Evolutionary conservation across 176 grass and related monocot species (phyloP).

Genomic region (Oryza australiensis): DNA sequence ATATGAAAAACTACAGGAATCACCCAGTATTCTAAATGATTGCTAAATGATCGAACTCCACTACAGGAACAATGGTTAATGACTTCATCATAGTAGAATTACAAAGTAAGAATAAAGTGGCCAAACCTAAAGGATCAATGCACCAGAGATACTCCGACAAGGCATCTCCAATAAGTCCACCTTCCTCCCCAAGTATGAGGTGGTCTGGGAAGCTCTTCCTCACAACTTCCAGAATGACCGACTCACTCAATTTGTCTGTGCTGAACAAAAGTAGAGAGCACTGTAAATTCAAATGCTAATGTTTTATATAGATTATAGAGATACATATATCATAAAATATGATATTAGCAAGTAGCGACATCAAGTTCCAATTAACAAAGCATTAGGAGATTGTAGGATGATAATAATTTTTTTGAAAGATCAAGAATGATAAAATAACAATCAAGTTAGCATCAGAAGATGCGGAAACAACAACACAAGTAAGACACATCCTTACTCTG

Average conservation of each 20-base stretch:
- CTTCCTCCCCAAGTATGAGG: conserved; percentile 98
- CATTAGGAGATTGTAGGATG: neutral
- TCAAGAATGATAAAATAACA: neutral
- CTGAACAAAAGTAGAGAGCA: conserved; percentile 56
- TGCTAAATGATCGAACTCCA: neutral
- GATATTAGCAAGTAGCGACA: neutral
- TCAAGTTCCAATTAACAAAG: neutral
- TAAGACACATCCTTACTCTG: conserved; percentile 69
- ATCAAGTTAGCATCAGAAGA: neutral
- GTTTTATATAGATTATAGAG: neutral
- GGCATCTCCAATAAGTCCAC: conserved; percentile 87
- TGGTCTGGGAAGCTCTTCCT: conserved; percentile 84
- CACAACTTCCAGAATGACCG: conserved; percentile 86
- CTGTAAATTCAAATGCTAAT: conserved; percentile 18
- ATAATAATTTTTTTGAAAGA: neutral
- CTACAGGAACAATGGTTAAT: conserved; percentile 4
- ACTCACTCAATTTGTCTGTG: conserved; percentile 91
- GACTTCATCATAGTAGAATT: neutral
- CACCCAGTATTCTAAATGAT: neutral
- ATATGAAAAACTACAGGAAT: neutral
- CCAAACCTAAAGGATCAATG: conserved; percentile 95
- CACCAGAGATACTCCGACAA: conserved; percentile 96
- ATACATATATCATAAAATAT: neutral
- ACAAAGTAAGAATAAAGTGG: conserved; percentile 22
- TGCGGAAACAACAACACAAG: neutral